Percentiles rank a stretch among this genome's conserved stretches.
These are phyloP conservation scores for Candida tammaniensis DNA, from an alignment of 805 yeast genomes.

Conservation along the genomic window DNA sequence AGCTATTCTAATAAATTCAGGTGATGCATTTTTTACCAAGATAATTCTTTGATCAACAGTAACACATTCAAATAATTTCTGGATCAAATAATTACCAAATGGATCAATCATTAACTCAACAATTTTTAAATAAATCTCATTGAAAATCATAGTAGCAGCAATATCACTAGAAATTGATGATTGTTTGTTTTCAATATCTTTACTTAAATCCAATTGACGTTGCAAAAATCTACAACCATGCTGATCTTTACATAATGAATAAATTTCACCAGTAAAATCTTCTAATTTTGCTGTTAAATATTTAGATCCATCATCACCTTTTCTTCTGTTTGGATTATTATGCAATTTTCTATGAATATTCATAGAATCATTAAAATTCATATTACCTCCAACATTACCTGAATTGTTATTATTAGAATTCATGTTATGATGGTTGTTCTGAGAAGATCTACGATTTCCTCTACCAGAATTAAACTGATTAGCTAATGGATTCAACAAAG, in stretches of 20 bases:
- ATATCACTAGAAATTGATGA: constrained; percentile 21
- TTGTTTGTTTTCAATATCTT: constrained; percentile 23
- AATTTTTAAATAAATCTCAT: constrained; percentile 73
- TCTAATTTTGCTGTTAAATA: constrained; percentile 64
- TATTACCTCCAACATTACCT: too few relatives aligned
- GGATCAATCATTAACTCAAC: constrained; percentile 93
- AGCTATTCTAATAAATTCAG: constrained; percentile 75
- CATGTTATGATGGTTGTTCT: neutral
- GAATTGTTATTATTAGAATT: neutral
- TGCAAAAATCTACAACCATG: constrained; percentile 95
- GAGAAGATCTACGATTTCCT: neutral
- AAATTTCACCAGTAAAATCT: constrained; percentile 72
- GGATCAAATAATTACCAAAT: constrained; percentile 94
- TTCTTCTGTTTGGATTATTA: constrained; percentile 26
- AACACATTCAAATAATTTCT: constrained; percentile 81
- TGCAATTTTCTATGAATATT: constrained; percentile 46
- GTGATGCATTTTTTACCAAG: constrained; percentile 68
- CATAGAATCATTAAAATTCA: constrained; percentile 22
- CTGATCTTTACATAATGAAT: constrained; percentile 86
- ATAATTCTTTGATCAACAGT: constrained; percentile 64
- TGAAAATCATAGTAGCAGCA: constrained; percentile 73
- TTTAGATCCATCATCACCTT: constrained; percentile 68
- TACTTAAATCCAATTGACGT: constrained; percentile 71
- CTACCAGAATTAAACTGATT: neutral
- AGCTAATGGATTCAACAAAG: neutral